Percentiles rank a stretch among this genome's conserved stretches.
Evolutionary conservation across 768 basidiomycete species (phyloP).

Genomic region (Pleurotus tuoliensis): DNA sequence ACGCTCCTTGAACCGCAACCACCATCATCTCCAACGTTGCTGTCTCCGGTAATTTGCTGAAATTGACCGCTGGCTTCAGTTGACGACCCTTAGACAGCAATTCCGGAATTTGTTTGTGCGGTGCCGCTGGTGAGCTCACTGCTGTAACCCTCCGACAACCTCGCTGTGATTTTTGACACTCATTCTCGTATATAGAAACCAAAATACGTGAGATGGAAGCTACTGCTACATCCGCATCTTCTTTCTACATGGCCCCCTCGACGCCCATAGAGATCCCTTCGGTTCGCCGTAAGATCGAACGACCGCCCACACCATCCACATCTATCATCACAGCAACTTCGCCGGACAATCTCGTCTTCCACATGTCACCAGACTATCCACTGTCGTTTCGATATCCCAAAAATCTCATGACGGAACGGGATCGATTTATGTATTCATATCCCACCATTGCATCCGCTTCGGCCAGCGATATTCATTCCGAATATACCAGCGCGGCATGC

Average conservation of each 20-base stretch:
- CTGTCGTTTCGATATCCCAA: constrained; percentile 9
- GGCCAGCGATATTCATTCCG: constrained; percentile 8
- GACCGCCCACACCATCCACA: constrained; percentile 33
- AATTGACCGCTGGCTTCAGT: not conserved
- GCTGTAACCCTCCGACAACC: constrained; percentile 2
- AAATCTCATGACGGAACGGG: constrained; percentile 21
- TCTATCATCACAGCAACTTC: constrained; percentile 57
- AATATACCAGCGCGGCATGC: constrained; percentile 9
- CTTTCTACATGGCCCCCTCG: constrained; percentile 15
- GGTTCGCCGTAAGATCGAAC: constrained; percentile 22
- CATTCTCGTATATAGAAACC: not conserved
- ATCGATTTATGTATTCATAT: constrained; percentile 38
- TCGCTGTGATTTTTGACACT: not conserved
- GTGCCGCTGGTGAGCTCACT: not conserved
- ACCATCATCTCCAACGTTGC: not conserved
- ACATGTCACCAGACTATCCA: constrained; percentile 11
- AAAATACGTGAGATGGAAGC: constrained; percentile 1
- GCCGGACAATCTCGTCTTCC: constrained; percentile 20
- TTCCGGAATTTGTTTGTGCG: constrained; percentile 1
- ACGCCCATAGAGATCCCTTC: constrained; percentile 45
- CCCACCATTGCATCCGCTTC: constrained; percentile 23
- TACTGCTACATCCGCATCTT: not conserved
- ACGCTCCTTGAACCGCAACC: not conserved
- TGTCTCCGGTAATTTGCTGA: not conserved
- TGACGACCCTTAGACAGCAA: not conserved